A percentile compares a stretch with the other conserved stretches of the same genome.
Evolutionary conservation across 768 basidiomycete genomes (phyloP).

Genomic region (Boletales sp.): DNA sequence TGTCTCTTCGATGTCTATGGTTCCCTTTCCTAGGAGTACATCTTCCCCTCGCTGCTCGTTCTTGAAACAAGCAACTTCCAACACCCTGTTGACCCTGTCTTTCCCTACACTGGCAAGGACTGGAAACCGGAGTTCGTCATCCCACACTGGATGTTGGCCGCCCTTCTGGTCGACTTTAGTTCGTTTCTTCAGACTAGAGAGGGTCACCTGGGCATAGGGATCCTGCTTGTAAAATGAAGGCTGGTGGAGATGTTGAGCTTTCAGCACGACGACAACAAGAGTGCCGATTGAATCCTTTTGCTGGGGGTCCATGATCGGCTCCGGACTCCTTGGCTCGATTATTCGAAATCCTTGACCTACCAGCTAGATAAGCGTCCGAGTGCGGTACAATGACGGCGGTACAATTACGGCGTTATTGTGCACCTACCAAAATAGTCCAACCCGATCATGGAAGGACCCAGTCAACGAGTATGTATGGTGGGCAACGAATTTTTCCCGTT

Average conservation of each 20-base stretch:
- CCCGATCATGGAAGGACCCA: no score
- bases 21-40: conserved; percentile 67
- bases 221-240: conserved; percentile 90
- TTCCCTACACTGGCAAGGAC: conserved; percentile 60
- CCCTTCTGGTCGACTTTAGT: conserved; percentile 79
- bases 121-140: conserved; percentile 79
- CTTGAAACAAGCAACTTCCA: conserved; percentile 78
- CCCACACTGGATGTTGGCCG: conserved; percentile 93
- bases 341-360: no score
- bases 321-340: no score
- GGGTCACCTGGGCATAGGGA: conserved; percentile 66
- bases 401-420: no score
- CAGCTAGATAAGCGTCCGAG: no score
- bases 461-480: no score
- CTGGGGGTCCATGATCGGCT: conserved; percentile 20
- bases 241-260: conserved; percentile 81
- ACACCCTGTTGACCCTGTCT: conserved; percentile 40
- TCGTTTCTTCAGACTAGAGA: conserved; percentile 60
- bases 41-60: conserved; percentile 74
- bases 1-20: conserved; percentile 73
- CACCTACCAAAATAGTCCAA: no score
- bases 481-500: no score
- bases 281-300: conserved; percentile 62
- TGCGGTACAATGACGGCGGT: no score
- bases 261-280: conserved; percentile 79